Evolutionary conservation across 2,329 filamentous ascomycete species (phyloP).

Genomic region (Diaporthe sp.): DNA sequence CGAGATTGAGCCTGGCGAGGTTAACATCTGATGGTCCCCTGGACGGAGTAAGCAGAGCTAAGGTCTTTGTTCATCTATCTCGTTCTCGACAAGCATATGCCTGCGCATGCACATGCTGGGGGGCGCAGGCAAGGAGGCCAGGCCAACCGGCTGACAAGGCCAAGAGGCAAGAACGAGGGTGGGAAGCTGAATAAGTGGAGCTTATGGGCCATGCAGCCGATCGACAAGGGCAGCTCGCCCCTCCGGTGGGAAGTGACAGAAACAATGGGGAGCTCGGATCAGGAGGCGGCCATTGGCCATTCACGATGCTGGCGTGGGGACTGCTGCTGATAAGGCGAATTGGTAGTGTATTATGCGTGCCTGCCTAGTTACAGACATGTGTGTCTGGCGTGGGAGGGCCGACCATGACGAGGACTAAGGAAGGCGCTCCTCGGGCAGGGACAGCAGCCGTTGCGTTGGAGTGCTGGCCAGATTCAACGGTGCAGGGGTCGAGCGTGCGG

Average conservation of each 20-base stretch:
- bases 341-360: background rate
- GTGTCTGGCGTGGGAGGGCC: background rate
- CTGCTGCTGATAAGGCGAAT: constrained; percentile 29
- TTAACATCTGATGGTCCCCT: constrained; percentile 20
- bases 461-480: constrained; percentile 7
- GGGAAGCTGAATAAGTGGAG: background rate
- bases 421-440: background rate
- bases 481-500: constrained; percentile 1
- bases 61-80: constrained; percentile 26
- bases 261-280: constrained; percentile 26
- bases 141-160: constrained; percentile 16
- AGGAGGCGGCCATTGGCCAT: background rate
- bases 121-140: background rate
- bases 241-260: constrained; percentile 16
- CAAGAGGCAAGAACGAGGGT: background rate
- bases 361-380: background rate
- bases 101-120: constrained; percentile 13
- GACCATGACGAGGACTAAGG: background rate
- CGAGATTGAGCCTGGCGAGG: constrained; percentile 16
- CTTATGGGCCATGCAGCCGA: background rate
- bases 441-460: background rate
- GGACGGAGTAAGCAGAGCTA: constrained; percentile 25
- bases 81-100: constrained; percentile 25
- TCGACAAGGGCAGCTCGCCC: background rate
- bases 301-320: constrained; percentile 21